Conservation (phyloP, 2,329 filamentous ascomycete species). For the Paecilomyces variotii region DNA sequence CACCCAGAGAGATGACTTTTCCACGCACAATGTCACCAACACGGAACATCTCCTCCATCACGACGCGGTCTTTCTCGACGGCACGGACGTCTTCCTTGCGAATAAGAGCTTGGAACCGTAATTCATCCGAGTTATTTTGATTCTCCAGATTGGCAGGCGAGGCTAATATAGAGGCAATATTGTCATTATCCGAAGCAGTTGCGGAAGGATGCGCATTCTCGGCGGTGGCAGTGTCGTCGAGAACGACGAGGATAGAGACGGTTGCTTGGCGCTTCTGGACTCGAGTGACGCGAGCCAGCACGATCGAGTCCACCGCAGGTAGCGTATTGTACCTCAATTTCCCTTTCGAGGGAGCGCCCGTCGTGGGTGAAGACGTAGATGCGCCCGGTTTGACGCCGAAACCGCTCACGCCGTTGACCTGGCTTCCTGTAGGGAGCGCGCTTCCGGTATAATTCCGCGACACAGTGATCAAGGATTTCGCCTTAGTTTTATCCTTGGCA, state of each 20-base stretch:
- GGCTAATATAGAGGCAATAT: conserved; percentile 29
- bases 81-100: conserved; percentile 85
- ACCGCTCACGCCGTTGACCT: background rate
- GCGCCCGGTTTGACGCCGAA: background rate
- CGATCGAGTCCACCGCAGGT: conserved; percentile 70
- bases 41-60: conserved; percentile 81
- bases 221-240: conserved; percentile 36
- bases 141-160: conserved; percentile 33
- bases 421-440: background rate
- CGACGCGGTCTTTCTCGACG: conserved; percentile 92
- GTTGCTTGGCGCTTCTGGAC: conserved; percentile 79
- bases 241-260: conserved; percentile 77
- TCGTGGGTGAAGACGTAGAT: conserved; percentile 1
- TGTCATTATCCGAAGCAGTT: conserved; percentile 26
- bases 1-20: conserved; percentile 80
- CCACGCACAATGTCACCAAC: conserved; percentile 88
- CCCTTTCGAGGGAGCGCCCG: conserved; percentile 8
- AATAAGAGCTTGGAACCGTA: conserved; percentile 70
- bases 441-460: conserved; percentile 14
- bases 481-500: conserved; percentile 25
- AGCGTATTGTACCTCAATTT: conserved; percentile 60
- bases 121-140: conserved; percentile 51
- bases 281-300: conserved; percentile 78
- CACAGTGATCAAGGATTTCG: conserved; percentile 34
- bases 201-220: conserved; percentile 13